These are phyloP conservation scores for Exsudoporus floridanus DNA, from an alignment of 1,284 basidiomycete genomes.

Conservation along the genomic window DNA sequence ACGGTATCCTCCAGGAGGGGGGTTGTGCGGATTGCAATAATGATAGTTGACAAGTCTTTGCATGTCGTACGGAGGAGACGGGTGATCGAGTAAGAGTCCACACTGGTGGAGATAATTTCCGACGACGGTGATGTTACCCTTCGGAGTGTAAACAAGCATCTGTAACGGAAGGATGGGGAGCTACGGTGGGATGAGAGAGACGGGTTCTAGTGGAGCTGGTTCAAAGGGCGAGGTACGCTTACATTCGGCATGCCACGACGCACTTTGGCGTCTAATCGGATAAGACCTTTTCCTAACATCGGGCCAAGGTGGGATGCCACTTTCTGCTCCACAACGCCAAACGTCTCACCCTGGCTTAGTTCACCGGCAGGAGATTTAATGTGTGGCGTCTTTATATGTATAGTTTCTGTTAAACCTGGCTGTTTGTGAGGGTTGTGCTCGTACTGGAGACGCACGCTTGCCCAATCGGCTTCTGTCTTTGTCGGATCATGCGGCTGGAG, in stretches of 20 bases:
- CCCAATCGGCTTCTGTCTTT: slow-evolving; percentile 63
- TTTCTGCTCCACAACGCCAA: slow-evolving; percentile 85
- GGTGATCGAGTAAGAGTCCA: slow-evolving; percentile 79
- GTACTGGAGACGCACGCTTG: slow-evolving; percentile 73
- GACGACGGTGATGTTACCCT: slow-evolving; percentile 84
- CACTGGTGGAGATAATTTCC: slow-evolving; percentile 70
- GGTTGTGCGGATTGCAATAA: slow-evolving; percentile 89
- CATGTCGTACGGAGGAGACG: slow-evolving; percentile 56
- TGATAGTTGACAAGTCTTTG: slow-evolving; percentile 63
- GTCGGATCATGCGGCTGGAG: slow-evolving; percentile 50
- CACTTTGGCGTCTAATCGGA: slow-evolving; percentile 81
- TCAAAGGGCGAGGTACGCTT: slow-evolving; percentile 29
- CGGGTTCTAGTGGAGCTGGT: slow-evolving; percentile 17
- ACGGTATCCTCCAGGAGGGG: slow-evolving; percentile 67
- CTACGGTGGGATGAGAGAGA: slow-evolving; percentile 40
- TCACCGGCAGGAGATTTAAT: slow-evolving; percentile 51
- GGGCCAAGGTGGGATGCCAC: slow-evolving; percentile 76
- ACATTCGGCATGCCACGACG: slow-evolving; percentile 62
- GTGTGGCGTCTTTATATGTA: slow-evolving; percentile 76
- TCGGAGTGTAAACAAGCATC: slow-evolving; percentile 89
- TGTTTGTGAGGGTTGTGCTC: slow-evolving; percentile 58
- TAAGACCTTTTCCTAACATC: slow-evolving; percentile 79
- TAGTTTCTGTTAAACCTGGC: slow-evolving; percentile 64
- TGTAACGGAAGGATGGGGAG: slow-evolving; percentile 79
- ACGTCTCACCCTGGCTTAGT: slow-evolving; percentile 56